Base-by-base conservation (phyloP, 345 rosid species). In the Boechera divaricarpa region DNA sequence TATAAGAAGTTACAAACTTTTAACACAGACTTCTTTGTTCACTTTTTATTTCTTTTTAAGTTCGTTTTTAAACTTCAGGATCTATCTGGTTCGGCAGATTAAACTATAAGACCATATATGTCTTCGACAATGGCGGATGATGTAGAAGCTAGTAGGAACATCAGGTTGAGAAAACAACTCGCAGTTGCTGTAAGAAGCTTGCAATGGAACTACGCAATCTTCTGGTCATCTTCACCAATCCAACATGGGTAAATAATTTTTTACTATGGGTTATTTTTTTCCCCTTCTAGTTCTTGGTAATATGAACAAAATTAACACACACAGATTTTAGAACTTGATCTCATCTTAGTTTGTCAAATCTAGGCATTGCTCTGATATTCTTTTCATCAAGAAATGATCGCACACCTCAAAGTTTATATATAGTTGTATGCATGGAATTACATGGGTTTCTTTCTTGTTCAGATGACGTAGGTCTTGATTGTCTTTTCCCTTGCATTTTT, bases 151-250 rank as follows among this genome's bases (percentile, higher is more conserved):
- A n/a, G 28, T 26, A 54, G 49, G 66, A 35, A 26, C 67, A 39
- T 21, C 5, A 38, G 73, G 61, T 61, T 89, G 56, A 86, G 80
- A 55, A 85, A 87, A 77, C 85, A 76, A 83, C 97, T 91, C 72
- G 92, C 91, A 18, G 85, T 89, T 64, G 87, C 88, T 77, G 94
- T 91, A 18, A 86, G 90, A 84, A 91, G 89, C 60, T 77, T 87
- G 51, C 88, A 86, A 53, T 91, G 94, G 97, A 91, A 90, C 84
- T 89, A 91, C 74, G 97, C 94, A 45, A 76, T 91, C 72, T 91
- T 87, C 85, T 91, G 97, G 97, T 84, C 94, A 2, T 63, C 70
- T 38, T 91, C 97, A 83, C 49, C 84, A 51, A 74, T 67, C 24
- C 86, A 87, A 65, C 80, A 76, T 75, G 89, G 90, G 97, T 91